Conservation (phyloP, 176 grass and related monocot genomes). For the Juncus inflexus region DNA sequence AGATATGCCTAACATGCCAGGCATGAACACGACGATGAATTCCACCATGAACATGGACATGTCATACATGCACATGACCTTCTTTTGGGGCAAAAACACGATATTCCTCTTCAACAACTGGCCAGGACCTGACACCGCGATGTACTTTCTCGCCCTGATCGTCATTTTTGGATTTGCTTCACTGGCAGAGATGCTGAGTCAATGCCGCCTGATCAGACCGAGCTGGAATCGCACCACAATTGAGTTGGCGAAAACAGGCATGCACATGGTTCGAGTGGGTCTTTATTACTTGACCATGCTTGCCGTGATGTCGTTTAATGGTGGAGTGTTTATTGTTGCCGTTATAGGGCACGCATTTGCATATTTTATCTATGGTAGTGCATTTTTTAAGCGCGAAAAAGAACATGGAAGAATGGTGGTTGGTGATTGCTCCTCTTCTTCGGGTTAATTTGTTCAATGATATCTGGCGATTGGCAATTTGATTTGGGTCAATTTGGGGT, state of each 20-base stretch:
- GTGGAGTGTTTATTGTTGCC: slow-evolving; percentile 49
- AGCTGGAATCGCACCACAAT: neutral
- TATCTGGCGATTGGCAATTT: neutral
- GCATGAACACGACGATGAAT: neutral
- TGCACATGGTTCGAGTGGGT: slow-evolving; percentile 49
- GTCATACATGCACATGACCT: slow-evolving; percentile 77
- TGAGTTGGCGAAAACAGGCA: slow-evolving; percentile 25
- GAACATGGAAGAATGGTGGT: neutral
- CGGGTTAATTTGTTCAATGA: neutral
- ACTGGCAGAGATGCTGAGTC: slow-evolving; percentile 41
- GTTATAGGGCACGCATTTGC: slow-evolving; percentile 46
- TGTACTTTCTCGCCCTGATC: slow-evolving; percentile 68
- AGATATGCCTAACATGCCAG: neutral
- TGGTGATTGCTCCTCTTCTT: too few relatives aligned
- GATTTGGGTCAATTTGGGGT: neutral
- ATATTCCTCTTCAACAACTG: slow-evolving; percentile 66
- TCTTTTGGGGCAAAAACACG: slow-evolving; percentile 72
- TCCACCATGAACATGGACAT: slow-evolving; percentile 1
- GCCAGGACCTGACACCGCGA: slow-evolving; percentile 58
- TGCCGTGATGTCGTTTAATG: slow-evolving; percentile 89
- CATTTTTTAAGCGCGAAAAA: too few relatives aligned
- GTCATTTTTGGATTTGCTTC: slow-evolving; percentile 38
- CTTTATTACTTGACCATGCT: slow-evolving; percentile 71
- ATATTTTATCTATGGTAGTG: slow-evolving; percentile 38
- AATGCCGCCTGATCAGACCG: slow-evolving; percentile 8